Percentiles rank a stretch among this genome's conserved stretches.
These are phyloP conservation scores for Striga asiatica DNA, from an alignment of 257 asterid species.

Conservation along the genomic window DNA sequence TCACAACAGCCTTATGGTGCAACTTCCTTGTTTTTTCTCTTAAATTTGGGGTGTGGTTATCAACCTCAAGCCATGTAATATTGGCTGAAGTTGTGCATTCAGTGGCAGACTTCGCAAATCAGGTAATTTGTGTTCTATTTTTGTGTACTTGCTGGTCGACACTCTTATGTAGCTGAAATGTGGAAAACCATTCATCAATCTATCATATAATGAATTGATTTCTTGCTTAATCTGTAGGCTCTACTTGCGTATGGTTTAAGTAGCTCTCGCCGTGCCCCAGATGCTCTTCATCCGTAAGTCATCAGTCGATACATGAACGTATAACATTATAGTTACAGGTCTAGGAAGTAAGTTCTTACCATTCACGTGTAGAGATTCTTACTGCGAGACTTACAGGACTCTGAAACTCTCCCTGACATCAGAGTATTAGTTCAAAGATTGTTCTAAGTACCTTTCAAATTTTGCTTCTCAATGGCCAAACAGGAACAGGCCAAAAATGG, in stretches of 20 bases:
- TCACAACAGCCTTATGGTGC: slow-evolving; percentile 93
- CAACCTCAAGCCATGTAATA: slow-evolving; percentile 90
- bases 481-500: too few relatives aligned
- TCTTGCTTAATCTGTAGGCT: slow-evolving; percentile 35
- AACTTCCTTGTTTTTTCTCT: slow-evolving; percentile 90
- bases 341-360: not conserved
- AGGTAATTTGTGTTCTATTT: slow-evolving; percentile 44
- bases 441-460: too few relatives aligned
- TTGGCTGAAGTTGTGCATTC: slow-evolving; percentile 92
- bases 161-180: too few relatives aligned
- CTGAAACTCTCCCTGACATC: not conserved
- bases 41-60: slow-evolving; percentile 91
- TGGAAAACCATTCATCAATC: too few relatives aligned
- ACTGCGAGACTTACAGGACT: too few relatives aligned
- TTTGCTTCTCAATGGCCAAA: too few relatives aligned
- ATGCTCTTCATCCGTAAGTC: slow-evolving; percentile 94
- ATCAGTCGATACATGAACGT: not conserved
- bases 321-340: not conserved
- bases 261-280: slow-evolving; percentile 96
- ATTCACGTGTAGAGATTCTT: too few relatives aligned
- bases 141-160: too few relatives aligned
- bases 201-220: slow-evolving; percentile 8
- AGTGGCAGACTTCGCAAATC: slow-evolving; percentile 89
- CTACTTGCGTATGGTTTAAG: slow-evolving; percentile 97
- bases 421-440: not conserved